These are phyloP conservation scores for Nakazawaea ernobii DNA, from an alignment of 805 yeast genomes.

Conservation along the genomic window DNA sequence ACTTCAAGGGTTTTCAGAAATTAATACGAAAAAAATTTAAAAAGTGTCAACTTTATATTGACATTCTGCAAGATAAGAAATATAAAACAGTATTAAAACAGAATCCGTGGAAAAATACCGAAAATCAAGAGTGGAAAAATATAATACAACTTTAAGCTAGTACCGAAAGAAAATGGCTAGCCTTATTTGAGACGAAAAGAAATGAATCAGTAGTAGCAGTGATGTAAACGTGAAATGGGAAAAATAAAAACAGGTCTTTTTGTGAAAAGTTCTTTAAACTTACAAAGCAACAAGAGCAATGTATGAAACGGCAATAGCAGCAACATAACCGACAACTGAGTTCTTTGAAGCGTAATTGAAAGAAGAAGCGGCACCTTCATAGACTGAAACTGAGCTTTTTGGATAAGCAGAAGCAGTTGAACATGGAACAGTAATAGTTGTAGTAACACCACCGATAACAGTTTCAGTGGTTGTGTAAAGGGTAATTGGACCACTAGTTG, in stretches of 20 bases:
- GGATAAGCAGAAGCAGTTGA: constrained; percentile 1
- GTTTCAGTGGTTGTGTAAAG: constrained; percentile 10
- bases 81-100: background rate
- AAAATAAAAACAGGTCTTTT: background rate
- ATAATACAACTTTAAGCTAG: background rate
- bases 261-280: background rate
- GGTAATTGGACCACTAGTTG: constrained; percentile 10
- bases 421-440: constrained; percentile 11
- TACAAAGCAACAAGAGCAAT: constrained; percentile 3
- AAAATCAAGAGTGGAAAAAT: background rate
- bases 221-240: background rate
- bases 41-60: too few species aligned
- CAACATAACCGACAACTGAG: constrained; percentile 2
- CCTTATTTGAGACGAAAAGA: background rate
- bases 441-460: constrained; percentile 25
- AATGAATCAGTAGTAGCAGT: background rate
- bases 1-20: too few species aligned
- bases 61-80: background rate
- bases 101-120: background rate
- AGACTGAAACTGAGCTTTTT: constrained; percentile 4
- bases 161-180: background rate
- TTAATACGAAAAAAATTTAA: too few species aligned
- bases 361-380: constrained; percentile 9
- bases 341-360: background rate
- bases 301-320: background rate